These are phyloP conservation scores for Moesziomyces parantarcticus DNA, from an alignment of 1,284 basidiomycete species.

Conservation along the genomic window DNA sequence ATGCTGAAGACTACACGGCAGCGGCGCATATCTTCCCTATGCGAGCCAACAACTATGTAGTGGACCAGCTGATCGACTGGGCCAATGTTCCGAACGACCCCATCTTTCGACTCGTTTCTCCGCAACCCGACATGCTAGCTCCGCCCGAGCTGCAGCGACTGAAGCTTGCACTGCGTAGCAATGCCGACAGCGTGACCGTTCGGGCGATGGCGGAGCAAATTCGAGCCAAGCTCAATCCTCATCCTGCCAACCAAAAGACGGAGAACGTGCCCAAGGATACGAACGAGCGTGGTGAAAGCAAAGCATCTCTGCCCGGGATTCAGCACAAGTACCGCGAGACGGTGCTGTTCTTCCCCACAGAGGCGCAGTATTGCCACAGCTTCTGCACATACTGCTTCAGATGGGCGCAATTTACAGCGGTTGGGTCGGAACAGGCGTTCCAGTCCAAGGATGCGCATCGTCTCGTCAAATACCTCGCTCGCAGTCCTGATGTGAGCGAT, in stretches of 20 bases:
- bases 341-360: slow-evolving; percentile 6
- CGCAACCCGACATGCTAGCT: slow-evolving; percentile 7
- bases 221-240: slow-evolving; percentile 5
- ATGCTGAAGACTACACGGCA: slow-evolving; percentile 1
- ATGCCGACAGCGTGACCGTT: not conserved
- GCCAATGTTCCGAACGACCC: slow-evolving; percentile 7
- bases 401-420: slow-evolving; percentile 11
- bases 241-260: slow-evolving; percentile 10
- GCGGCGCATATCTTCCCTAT: slow-evolving; percentile 10
- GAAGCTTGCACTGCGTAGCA: slow-evolving; percentile 1
- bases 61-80: slow-evolving; percentile 12
- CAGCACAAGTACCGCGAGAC: slow-evolving; percentile 13
- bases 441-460: slow-evolving; percentile 4
- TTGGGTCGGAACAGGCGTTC: slow-evolving; percentile 7
- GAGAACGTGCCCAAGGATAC: slow-evolving; percentile 10
- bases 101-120: slow-evolving; percentile 9
- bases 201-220: slow-evolving; percentile 4
- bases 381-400: slow-evolving; percentile 13
- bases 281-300: not conserved
- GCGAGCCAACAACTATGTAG: slow-evolving; percentile 9
- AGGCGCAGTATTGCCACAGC: slow-evolving; percentile 11
- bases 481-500: slow-evolving; percentile 5
- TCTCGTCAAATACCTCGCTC: slow-evolving; percentile 1
- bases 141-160: not conserved
- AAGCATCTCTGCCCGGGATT: not conserved